Conservation (phyloP, 1,139 yeast species). For the Meyerozyma sp. region DNA sequence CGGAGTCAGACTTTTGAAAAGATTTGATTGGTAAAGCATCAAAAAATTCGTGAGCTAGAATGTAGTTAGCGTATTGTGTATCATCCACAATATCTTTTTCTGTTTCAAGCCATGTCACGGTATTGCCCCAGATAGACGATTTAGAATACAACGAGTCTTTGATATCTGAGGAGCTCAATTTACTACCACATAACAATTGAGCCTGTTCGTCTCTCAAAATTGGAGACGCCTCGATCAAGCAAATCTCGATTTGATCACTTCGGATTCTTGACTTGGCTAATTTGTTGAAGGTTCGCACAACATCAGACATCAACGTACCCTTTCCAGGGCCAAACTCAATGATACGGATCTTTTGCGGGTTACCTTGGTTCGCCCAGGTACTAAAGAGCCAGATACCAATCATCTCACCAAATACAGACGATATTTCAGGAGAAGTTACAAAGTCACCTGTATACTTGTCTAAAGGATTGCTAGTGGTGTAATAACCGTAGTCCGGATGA, state of each 20-base stretch:
- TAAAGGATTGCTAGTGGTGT: conserved; percentile 72
- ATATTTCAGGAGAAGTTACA: conserved; percentile 81
- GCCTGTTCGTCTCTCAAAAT: conserved; percentile 58
- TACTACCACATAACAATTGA: conserved; percentile 39
- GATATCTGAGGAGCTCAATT: conserved; percentile 13
- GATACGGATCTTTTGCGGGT: conserved; percentile 47
- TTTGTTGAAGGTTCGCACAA: conserved; percentile 43
- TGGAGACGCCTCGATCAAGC: conserved; percentile 69
- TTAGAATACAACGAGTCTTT: conserved; percentile 33
- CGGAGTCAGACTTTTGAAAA: conserved; percentile 54
- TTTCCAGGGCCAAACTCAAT: conserved; percentile 88
- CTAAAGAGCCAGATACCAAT: conserved; percentile 69
- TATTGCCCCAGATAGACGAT: conserved; percentile 49
- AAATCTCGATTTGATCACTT: conserved; percentile 33
- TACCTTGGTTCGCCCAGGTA: conserved; percentile 56
- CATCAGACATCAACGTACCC: conserved; percentile 74
- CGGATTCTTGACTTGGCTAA: conserved; percentile 22
- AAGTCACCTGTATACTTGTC: conserved; percentile 65
- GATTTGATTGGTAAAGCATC: conserved; percentile 81
- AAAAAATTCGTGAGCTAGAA: conserved; percentile 81
- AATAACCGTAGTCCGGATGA: conserved; percentile 75
- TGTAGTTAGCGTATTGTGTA: conserved; percentile 45
- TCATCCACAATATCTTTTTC: conserved; percentile 50
- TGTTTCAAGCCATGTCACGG: conserved; percentile 65
- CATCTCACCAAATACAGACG: conserved; percentile 85